A percentile compares a stretch with the other conserved stretches of the same genome.
These are phyloP conservation scores for Ceriops decandra DNA, from an alignment of 345 rosid genomes.

Conservation along the genomic window DNA sequence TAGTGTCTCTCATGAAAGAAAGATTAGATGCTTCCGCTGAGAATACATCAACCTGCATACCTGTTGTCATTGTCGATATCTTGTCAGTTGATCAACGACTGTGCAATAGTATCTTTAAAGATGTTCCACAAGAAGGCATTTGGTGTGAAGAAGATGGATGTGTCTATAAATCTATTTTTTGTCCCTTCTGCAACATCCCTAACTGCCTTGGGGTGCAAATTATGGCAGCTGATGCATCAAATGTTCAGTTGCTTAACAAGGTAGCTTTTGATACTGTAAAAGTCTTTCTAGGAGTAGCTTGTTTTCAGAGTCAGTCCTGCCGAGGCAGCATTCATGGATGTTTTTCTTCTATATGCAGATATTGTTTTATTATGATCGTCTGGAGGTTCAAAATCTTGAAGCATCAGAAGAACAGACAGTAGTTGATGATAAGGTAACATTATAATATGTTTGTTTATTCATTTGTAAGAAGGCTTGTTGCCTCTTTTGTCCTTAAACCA, in stretches of 20 bases:
- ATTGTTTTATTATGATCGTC: constrained; percentile 46
- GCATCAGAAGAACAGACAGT: constrained; percentile 23
- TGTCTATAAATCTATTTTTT: constrained; percentile 63
- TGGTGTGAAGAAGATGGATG: constrained; percentile 93
- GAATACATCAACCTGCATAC: constrained; percentile 38
- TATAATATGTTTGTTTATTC: background rate
- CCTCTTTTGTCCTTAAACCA: too few relatives aligned
- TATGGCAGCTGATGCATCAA: constrained; percentile 78
- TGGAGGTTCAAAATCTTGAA: constrained; percentile 40
- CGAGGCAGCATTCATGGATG: background rate
- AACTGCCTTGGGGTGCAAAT: constrained; percentile 72
- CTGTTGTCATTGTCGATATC: constrained; percentile 53
- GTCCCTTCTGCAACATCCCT: constrained; percentile 71
- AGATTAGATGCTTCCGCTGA: constrained; percentile 23
- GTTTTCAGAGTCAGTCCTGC: background rate
- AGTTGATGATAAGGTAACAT: constrained; percentile 37
- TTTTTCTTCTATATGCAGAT: constrained; percentile 38
- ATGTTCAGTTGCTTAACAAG: constrained; percentile 69
- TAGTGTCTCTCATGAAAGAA: constrained; percentile 48
- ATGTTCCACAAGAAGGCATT: constrained; percentile 42
- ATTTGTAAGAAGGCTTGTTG: too few relatives aligned
- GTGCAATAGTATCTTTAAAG: constrained; percentile 29
- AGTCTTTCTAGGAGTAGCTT: background rate
- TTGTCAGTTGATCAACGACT: constrained; percentile 56
- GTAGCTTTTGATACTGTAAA: constrained; percentile 20